Conservation (phyloP, 2,329 filamentous ascomycete genomes). For the Westerdykella aurantiaca region DNA sequence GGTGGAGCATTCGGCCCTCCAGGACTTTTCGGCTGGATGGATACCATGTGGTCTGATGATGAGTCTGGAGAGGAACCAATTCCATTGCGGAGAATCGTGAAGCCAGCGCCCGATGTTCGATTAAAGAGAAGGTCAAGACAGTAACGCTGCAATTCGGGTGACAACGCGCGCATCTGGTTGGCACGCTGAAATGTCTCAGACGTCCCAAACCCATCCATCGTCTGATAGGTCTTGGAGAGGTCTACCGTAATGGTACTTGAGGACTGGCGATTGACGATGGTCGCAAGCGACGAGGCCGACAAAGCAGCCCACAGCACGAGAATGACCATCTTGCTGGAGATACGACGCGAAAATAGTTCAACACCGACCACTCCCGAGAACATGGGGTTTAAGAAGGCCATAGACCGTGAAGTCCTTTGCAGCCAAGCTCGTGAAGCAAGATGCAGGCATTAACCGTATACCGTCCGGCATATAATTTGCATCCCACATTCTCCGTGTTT, state of each 20-base stretch:
- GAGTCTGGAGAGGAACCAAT: slow-evolving; percentile 41
- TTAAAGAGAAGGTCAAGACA: slow-evolving; percentile 44
- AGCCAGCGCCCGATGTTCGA: slow-evolving; percentile 36
- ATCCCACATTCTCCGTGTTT: no score
- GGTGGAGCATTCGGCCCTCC: slow-evolving; percentile 19
- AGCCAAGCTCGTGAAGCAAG: no score
- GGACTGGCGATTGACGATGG: slow-evolving; percentile 12
- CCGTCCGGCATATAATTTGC: no score
- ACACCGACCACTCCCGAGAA: no score
- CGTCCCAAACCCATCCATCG: slow-evolving; percentile 46
- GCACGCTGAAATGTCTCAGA: slow-evolving; percentile 44
- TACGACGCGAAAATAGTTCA: no score
- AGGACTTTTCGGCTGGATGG: slow-evolving; percentile 23
- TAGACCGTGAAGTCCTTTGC: no score
- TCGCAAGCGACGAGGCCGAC: background rate
- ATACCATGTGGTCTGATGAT: slow-evolving; percentile 35
- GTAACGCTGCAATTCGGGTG: slow-evolving; percentile 36
- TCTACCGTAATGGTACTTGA: slow-evolving; percentile 37
- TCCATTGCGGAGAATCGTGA: slow-evolving; percentile 39
- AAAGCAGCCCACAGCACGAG: background rate
- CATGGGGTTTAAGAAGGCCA: no score
- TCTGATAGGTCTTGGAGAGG: slow-evolving; percentile 41
- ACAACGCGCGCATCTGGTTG: slow-evolving; percentile 40
- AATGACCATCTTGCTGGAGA: background rate
- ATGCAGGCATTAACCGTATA: no score